Base-by-base conservation (phyloP, 2,329 filamentous ascomycete genomes). In the Colletotrichum gloeosporioides region DNA sequence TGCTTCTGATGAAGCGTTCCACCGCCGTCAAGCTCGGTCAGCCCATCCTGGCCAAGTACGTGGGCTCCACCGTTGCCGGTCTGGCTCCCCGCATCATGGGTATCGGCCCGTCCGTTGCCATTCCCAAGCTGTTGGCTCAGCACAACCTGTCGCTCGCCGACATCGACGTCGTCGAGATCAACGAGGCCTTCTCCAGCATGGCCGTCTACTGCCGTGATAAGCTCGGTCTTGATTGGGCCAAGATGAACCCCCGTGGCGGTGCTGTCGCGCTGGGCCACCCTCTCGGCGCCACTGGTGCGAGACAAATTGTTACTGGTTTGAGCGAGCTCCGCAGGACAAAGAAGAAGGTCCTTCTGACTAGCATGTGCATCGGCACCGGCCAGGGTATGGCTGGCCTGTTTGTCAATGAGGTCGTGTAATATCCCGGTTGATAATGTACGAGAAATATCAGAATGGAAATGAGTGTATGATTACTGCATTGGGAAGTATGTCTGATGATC, bases 151-250 rank as follows among this genome's bases (percentile, higher is more conserved):
- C 90, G 29, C 88, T 98, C 70, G 91, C 93, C 75, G 97, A 99
- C 81, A 91, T 97, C 77, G 97, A 99, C 82, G 90, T 99, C 44
- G 90, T 96, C 80, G 97, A 99, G 90, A 87, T 99, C 83, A 99
- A 99, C 88, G 97, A 99, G 90, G 97, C 97, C 2, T 99, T 99
- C 82, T 96, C 96, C 27, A 97, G 95, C 69, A 99, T 99, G 97
- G 96, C 95, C 2, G 96, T 98, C 34, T 99, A 98, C 91, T 98
- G 96, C 87, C 87, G 94, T 71, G 90, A 95, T 81, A 92, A 88
- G 79, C 89, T 97, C 67, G 91, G 91, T 79, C 87, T 96, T 67
- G 93, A 95, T 82, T 91, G 90, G 85, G 85, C 90, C 81, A 96
- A 96, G 91, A 91, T 97, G 90, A 97, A 97, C 87, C 90, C 93